These are phyloP conservation scores for Tolypocladium pustulatum DNA, from an alignment of 2,329 filamentous ascomycete genomes.

Conservation along the genomic window DNA sequence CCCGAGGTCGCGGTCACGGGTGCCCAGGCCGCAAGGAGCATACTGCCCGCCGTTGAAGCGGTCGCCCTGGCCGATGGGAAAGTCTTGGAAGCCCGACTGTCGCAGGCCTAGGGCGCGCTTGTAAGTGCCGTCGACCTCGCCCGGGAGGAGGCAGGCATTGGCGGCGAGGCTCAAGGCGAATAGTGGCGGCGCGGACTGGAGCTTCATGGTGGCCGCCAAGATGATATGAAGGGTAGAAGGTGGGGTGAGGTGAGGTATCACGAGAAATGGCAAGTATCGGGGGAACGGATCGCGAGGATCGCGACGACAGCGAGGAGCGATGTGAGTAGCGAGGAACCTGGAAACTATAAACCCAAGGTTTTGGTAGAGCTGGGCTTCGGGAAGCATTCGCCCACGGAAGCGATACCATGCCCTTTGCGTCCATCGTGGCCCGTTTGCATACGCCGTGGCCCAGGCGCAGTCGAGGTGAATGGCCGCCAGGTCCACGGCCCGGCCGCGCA, in stretches of 20 bases:
- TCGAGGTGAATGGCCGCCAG: neutral
- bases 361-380: neutral
- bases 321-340: neutral
- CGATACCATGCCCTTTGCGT: neutral
- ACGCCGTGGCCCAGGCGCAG: neutral
- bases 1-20: conserved; percentile 23
- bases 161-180: conserved; percentile 11
- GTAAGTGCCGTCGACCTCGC: conserved; percentile 16
- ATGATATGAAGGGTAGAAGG: neutral
- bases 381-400: neutral
- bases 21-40: conserved; percentile 19
- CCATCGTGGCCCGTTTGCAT: neutral
- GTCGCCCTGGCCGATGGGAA: conserved; percentile 31
- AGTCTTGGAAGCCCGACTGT: conserved; percentile 1
- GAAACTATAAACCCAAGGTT: neutral
- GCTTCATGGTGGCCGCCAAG: conserved; percentile 15
- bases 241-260: neutral
- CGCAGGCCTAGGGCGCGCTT: neutral
- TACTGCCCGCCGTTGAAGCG: conserved; percentile 28
- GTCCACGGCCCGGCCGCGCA: neutral
- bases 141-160: conserved; percentile 26
- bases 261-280: neutral
- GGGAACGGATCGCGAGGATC: neutral
- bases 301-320: neutral
- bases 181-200: conserved; percentile 7